phyloP scores from a whole-genome alignment of 2,329 filamentous ascomycete genomes.

The Chalaropsis thielavioides region DNA sequence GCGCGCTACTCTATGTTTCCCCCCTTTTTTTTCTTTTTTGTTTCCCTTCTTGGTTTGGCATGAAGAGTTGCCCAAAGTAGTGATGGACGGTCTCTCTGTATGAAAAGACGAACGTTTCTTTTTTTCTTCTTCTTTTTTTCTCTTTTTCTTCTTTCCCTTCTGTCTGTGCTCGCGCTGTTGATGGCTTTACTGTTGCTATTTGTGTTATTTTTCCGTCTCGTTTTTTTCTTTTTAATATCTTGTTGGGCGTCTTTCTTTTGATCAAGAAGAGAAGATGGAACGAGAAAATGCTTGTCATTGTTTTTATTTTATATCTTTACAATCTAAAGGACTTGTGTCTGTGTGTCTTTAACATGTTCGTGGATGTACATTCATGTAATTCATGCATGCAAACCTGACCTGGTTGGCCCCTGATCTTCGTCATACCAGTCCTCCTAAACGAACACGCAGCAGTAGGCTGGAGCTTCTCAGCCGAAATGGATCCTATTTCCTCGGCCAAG shows the following conservation, averaged over 20 bases:
- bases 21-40: not conserved
- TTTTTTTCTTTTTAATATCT: constrained; percentile 1
- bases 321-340: not conserved
- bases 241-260: not conserved
- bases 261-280: constrained; percentile 1
- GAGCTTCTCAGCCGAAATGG: too few relatives aligned
- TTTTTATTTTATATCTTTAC: not conserved
- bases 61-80: not conserved
- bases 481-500: too few relatives aligned
- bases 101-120: constrained; percentile 16
- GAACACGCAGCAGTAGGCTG: not conserved
- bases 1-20: not conserved
- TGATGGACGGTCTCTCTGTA: constrained; percentile 13
- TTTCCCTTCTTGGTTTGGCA: not conserved
- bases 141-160: constrained; percentile 7
- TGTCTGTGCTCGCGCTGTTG: not conserved
- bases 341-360: not conserved
- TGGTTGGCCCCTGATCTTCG: not conserved
- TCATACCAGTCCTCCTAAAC: not conserved
- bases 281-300: not conserved
- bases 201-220: not conserved
- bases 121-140: constrained; percentile 6
- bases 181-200: constrained; percentile 4
- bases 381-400: not conserved
- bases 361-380: not conserved